Percentiles rank a stretch among this genome's conserved stretches.
Conservation (phyloP, 1,139 yeast genomes). For the Yamadazyma triangularis region DNA sequence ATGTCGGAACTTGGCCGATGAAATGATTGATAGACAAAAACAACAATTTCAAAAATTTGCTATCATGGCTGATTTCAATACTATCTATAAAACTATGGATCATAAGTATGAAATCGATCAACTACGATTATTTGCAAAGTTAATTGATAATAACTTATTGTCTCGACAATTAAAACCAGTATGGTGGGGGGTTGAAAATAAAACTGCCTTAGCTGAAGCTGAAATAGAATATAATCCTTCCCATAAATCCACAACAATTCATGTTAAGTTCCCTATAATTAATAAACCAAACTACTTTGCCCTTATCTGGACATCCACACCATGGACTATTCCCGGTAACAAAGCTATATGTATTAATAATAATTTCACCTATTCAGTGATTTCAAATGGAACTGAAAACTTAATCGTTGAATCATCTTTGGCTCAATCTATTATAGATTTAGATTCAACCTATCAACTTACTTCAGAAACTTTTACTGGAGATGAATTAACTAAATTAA, state of each 20-base stretch:
- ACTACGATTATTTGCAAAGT: conserved; percentile 59
- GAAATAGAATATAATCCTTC: conserved; percentile 81
- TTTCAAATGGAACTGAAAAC: conserved; percentile 34
- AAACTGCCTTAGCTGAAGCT: conserved; percentile 94
- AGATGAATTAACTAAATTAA: conserved; percentile 30
- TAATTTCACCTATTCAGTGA: conserved; percentile 52
- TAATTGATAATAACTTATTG: conserved; percentile 65
- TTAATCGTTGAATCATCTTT: conserved; percentile 50
- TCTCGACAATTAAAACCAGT: conserved; percentile 90
- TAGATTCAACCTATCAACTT: conserved; percentile 33
- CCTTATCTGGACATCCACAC: conserved; percentile 95
- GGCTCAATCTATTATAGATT: conserved; percentile 21
- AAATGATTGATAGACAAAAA: conserved; percentile 61
- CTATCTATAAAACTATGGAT: conserved; percentile 69
- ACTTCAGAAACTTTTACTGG: conserved; percentile 32
- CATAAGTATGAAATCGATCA: conserved; percentile 72
- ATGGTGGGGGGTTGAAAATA: conserved; percentile 94
- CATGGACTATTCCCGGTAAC: conserved; percentile 94
- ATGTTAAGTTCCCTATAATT: conserved; percentile 47
- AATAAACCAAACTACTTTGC: conserved; percentile 12
- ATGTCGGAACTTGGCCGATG: conserved; percentile 65
- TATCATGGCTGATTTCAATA: conserved; percentile 77
- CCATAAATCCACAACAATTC: conserved; percentile 69
- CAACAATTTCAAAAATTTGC: conserved; percentile 64
- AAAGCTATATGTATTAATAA: conserved; percentile 74